Base-by-base conservation (phyloP, 1,139 yeast species). In the Taphrina communis region DNA sequence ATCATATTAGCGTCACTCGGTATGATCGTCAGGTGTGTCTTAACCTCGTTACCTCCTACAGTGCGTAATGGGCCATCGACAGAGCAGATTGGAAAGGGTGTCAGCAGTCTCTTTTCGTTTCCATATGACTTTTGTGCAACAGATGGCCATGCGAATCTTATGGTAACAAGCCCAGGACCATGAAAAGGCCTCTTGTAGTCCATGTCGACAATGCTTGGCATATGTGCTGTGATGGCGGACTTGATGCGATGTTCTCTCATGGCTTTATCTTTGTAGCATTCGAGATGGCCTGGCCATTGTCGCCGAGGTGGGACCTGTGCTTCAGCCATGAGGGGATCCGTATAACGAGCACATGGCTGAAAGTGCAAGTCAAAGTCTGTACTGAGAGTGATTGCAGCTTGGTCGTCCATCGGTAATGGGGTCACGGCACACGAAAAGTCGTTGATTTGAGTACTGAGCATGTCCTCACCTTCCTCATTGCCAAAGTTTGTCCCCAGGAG, bases 111-210 rank as follows among this genome's bases (percentile, higher is more conserved):
- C 48, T 69, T 69, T 46, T 69, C 70, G 36, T 44, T 39, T 11
- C 69, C 68, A 48, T 69, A 69, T 2, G 70, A 69, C 39, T 69
- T 69, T 41, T 65, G 70, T 11, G 65, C 68, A 35, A 69, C 68
- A 14, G 60, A 55, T 36, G 70, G 66, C 57, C 66, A 65, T 19
- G 46, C 48, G 17, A 51, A 35, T 12, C 19, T 38, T 48, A 41
- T 19, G 7, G 41, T 39, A 5, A 31, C 38, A 9, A 36, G 44
- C 6, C 19, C 53, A 1, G 51, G 44, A 31, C 56, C 41, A 11
- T 50, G 36, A 2, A 50, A 11, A 11, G 31, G 53, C 21, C 53
- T 25, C 14, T 21, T 21, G 53, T 9, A n/a, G 36, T 50, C 36
- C 7, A 39, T 51, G 17, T 39, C 50, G 36, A 51, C 14, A 12